Base-by-base conservation (phyloP, 2,329 filamentous ascomycete species). In the Akanthomyces lecanii region DNA sequence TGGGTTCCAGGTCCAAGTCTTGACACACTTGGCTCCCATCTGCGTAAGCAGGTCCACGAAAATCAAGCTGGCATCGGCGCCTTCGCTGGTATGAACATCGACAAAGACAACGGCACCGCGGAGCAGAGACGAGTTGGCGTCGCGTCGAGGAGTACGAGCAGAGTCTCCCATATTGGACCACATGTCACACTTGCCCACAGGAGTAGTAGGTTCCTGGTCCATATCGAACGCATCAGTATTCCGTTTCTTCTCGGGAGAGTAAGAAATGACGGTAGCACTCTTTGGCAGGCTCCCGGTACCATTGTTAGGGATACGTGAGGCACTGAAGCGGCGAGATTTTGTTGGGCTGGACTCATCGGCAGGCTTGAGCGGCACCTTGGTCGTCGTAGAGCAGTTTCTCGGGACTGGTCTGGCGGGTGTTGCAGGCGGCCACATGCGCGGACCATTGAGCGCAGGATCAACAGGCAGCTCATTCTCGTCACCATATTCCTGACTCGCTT, bases 11-110 rank as follows among this genome's bases (percentile, higher is more conserved):
- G 79, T 79, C 91, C 91, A 95, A 16, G 81, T 82, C 75, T 88
- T 90, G 50, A 93, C 83, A 69, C 90, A 92, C 52, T 85, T 84
- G 23, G 92, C 92, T 12, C 92, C 92, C 85, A 96, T 92, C 69
- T 91, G 86, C 10, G 81, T 85, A 25, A 96, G 82, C 7, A 96
- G 81, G 68, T 93, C 89, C 18, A 91, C 82, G 72, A 96, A 96
- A 63, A 95, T 85, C n/a, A 83, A 83, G 70, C 89, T 91, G 8
- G 90, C 90, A 74, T 95, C 90, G 28, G 87, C 88, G 6, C 92
- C 92, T 69, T 95, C 90, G 10, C 85, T 89, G 0, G 90, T 93
- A 71, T 91, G 86, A 2, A 96, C 91, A 73, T 97, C 92, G 2
- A 95, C 90, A 71, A 88, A 92, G 5, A 95, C 89, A 3, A 92